These are phyloP conservation scores for Gossypium thurberi DNA, from an alignment of 345 rosid genomes.

Conservation along the genomic window DNA sequence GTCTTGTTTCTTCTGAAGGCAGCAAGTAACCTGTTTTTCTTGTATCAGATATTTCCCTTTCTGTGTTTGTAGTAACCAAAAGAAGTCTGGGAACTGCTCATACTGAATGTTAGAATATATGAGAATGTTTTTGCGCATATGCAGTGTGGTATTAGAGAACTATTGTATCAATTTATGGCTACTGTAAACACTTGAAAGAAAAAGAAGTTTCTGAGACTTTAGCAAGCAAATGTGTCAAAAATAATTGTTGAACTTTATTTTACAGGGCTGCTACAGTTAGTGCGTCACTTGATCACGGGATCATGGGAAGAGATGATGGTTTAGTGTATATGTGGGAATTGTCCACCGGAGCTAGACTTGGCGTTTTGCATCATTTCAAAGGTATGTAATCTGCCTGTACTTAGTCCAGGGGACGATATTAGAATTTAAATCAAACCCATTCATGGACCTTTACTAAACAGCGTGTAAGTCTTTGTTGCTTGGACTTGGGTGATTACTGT, in stretches of 20 bases:
- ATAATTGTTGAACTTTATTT: slow-evolving; percentile 11
- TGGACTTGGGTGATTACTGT: not conserved
- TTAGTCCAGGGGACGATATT: not conserved
- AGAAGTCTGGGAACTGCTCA: not conserved
- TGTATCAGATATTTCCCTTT: not conserved
- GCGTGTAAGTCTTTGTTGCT: not conserved
- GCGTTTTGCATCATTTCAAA: slow-evolving; percentile 57
- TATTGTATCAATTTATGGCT: not conserved
- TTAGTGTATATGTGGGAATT: slow-evolving; percentile 65
- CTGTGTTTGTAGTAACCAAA: not conserved
- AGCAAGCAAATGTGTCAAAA: not conserved
- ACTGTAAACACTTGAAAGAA: slow-evolving; percentile 1
- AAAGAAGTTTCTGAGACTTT: not conserved
- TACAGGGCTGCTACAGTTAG: slow-evolving; percentile 57
- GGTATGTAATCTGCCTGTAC: slow-evolving; percentile 24
- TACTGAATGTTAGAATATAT: not conserved
- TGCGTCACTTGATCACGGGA: slow-evolving; percentile 51
- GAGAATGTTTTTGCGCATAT: not conserved
- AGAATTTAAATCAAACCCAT: not conserved
- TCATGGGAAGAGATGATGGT: slow-evolving; percentile 70
- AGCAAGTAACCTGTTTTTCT: not conserved
- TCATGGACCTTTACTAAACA: not conserved
- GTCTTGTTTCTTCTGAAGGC: not conserved
- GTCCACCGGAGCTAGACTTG: slow-evolving; percentile 55
- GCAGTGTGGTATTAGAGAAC: not conserved